Evolutionary conservation across 352 stramenopile species (phyloP).

Genomic region (Globisporangium alternatum): DNA sequence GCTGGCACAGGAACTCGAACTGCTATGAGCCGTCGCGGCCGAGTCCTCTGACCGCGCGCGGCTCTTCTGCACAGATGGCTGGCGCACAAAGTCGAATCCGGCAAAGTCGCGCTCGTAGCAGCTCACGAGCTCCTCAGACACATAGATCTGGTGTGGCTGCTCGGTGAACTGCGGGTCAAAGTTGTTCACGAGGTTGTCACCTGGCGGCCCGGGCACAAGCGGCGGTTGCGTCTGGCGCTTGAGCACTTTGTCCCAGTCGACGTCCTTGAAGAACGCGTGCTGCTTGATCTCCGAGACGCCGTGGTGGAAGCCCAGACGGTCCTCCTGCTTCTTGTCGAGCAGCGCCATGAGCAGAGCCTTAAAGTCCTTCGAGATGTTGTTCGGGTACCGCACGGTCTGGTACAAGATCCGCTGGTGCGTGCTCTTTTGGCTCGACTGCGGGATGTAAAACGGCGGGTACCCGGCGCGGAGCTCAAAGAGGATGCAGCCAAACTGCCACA

Average conservation of each 20-base stretch:
- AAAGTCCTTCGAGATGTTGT: slow-evolving; percentile 76
- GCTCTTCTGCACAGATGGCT: slow-evolving; percentile 9
- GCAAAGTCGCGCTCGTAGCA: slow-evolving; percentile 80
- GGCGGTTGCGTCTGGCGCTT: slow-evolving; percentile 60
- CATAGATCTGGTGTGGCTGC: slow-evolving; percentile 79
- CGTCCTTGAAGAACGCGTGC: slow-evolving; percentile 73
- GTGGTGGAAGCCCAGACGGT: slow-evolving; percentile 59
- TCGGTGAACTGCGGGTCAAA: slow-evolving; percentile 87
- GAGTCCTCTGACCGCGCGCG: not conserved
- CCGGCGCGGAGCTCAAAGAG: slow-evolving; percentile 92
- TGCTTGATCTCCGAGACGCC: slow-evolving; percentile 65
- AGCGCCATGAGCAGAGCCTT: slow-evolving; percentile 66
- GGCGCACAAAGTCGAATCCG: slow-evolving; percentile 80
- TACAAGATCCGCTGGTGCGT: slow-evolving; percentile 91
- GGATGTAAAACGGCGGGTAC: slow-evolving; percentile 91
- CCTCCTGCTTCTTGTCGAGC: slow-evolving; percentile 81
- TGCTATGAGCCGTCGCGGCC: slow-evolving; percentile 1
- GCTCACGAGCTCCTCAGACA: slow-evolving; percentile 56
- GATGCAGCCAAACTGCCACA: slow-evolving; percentile 93
- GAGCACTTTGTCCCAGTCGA: slow-evolving; percentile 77
- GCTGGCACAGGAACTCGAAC: slow-evolving; percentile 21
- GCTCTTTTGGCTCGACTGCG: slow-evolving; percentile 84
- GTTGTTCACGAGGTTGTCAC: slow-evolving; percentile 77
- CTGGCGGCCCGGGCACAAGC: slow-evolving; percentile 56
- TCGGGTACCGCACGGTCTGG: slow-evolving; percentile 81